Percentiles rank a stretch among this genome's conserved stretches.
These are phyloP conservation scores for Cladophialophora psammophila DNA, from an alignment of 2,329 filamentous ascomycete genomes.

Conservation along the genomic window DNA sequence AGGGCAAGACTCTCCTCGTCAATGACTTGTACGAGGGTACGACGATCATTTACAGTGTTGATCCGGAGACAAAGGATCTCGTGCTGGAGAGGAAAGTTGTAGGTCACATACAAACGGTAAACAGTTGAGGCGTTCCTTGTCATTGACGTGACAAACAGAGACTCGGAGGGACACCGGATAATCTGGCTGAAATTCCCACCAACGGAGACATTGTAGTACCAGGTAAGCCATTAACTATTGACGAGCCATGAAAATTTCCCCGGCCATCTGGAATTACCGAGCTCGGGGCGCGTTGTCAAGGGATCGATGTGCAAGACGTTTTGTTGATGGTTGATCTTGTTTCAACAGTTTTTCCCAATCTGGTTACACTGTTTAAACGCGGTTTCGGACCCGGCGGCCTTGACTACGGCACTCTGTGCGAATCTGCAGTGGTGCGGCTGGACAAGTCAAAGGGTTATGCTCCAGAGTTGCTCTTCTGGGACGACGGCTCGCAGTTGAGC, in stretches of 20 bases:
- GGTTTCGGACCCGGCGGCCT: conserved; percentile 14
- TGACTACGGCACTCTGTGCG: conserved; percentile 14
- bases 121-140: neutral
- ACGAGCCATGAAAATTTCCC: neutral
- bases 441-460: conserved; percentile 16
- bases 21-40: conserved; percentile 14
- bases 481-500: conserved; percentile 18
- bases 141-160: neutral
- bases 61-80: conserved; percentile 12
- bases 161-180: conserved; percentile 11
- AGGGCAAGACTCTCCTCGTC: conserved; percentile 9
- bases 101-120: neutral
- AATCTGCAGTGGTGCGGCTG: conserved; percentile 15
- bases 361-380: conserved; percentile 12
- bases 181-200: conserved; percentile 10
- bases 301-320: neutral
- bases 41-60: conserved; percentile 11
- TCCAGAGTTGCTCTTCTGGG: conserved; percentile 18
- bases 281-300: neutral
- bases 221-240: neutral
- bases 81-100: conserved; percentile 12
- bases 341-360: conserved; percentile 18
- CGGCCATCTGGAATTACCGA: neutral
- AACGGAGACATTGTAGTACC: conserved; percentile 18
- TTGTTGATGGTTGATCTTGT: neutral